Evolutionary conservation across 306 rosid species (phyloP).

Genomic region (Hippophae tibetana): DNA sequence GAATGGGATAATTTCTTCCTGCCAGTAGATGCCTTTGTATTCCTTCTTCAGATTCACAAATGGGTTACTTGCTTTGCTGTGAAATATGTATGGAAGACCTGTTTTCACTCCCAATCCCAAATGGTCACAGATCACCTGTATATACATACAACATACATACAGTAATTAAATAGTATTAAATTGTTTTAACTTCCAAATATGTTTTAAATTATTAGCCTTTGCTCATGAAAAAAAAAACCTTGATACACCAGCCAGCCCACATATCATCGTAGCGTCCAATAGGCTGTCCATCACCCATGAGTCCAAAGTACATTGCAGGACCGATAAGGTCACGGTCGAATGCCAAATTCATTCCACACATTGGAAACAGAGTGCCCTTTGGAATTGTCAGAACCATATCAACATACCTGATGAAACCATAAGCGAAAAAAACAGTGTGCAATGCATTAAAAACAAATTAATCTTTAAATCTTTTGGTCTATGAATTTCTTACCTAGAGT

Average conservation of each 20-base stretch:
- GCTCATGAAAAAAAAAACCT: slow-evolving; percentile 19
- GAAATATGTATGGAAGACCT: slow-evolving; percentile 70
- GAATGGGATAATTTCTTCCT: slow-evolving; percentile 68
- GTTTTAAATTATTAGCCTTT: background rate
- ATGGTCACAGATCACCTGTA: slow-evolving; percentile 66
- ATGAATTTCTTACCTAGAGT: slow-evolving; percentile 44
- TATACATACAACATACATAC: background rate
- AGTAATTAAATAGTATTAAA: background rate
- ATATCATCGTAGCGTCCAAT: slow-evolving; percentile 83
- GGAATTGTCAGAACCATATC: slow-evolving; percentile 58
- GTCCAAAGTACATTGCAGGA: slow-evolving; percentile 93
- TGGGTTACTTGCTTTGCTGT: slow-evolving; percentile 62
- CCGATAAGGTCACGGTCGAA: slow-evolving; percentile 87
- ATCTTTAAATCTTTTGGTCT: background rate
- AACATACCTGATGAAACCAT: slow-evolving; percentile 30
- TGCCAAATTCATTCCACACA: slow-evolving; percentile 93
- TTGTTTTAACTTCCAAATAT: background rate
- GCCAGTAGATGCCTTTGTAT: slow-evolving; percentile 68
- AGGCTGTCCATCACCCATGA: slow-evolving; percentile 94
- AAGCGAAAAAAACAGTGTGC: background rate
- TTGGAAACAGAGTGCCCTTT: slow-evolving; percentile 53
- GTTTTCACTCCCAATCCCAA: slow-evolving; percentile 83
- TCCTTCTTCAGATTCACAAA: slow-evolving; percentile 67
- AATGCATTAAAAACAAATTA: background rate
- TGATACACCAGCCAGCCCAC: slow-evolving; percentile 97